Evolutionary conservation across 2,329 filamentous ascomycete genomes (phyloP), one percentile per base, ranked within the genome.

Genomic region (Macrophomina tecta): DNA sequence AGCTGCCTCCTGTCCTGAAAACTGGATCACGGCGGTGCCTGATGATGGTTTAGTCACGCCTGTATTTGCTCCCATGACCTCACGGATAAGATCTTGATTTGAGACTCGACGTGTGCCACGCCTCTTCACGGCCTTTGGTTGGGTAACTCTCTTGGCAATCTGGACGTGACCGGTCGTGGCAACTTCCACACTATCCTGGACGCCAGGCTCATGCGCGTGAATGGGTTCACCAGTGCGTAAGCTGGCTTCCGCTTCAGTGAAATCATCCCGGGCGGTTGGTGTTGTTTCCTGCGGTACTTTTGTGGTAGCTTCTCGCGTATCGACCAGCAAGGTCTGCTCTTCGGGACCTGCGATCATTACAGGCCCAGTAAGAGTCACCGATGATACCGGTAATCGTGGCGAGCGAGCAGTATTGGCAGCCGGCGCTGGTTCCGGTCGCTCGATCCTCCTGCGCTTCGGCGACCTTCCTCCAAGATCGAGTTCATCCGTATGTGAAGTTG

Each of bases 401-500:
- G 32, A n/a, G 12, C n/a, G 7, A 2, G 30, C 40, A 45, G 11
- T 30, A 38, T 5, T 9, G 34, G 56, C 16, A 23, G 23, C 18
- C 30, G 12, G 14, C 16, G 42, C n/a, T 38, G n/a, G 12, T 28
- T 4, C 32, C 14, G 63, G 11, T 16, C 11, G 16, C 14, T 61
- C 60, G 5, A 67, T 34, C 23, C 46, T 67, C 60, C 55, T 56
- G 8, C 66, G 58, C 51, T 67, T 67, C 1, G 61, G 66, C 7
- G 66, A 64, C 51, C 61, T 58, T 48, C 58, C 56, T 18, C 18
- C 48, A 62, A 18, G n/a, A 8, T 48, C 45, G 4, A 53, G 12
- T 9, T 49, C 36, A 28, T 53, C 64, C 4, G 36, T 42, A 5
- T 60, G 48, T 45, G 45, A 5, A 11, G 53, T 23, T 23, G 30